These are phyloP conservation scores for Cercospora brassicicola DNA, from an alignment of 2,329 filamentous ascomycete species.

Conservation along the genomic window DNA sequence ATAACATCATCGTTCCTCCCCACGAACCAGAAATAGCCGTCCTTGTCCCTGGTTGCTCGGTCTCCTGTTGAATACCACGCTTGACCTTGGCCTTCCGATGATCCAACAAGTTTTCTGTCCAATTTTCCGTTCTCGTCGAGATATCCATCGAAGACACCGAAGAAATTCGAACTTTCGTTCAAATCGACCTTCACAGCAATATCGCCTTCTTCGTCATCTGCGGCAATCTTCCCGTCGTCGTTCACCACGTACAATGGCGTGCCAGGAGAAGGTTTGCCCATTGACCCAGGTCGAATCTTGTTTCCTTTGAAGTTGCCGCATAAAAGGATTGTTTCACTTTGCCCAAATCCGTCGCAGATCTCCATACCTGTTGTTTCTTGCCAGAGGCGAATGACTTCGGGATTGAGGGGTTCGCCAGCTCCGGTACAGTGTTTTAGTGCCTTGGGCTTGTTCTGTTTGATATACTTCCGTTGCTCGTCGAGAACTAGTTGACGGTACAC, in stretches of 20 bases:
- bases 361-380: constrained; percentile 40
- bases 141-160: constrained; percentile 36
- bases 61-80: constrained; percentile 44
- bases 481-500: constrained; percentile 46
- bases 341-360: constrained; percentile 46
- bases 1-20: constrained; percentile 83
- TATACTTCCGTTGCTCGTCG: constrained; percentile 36
- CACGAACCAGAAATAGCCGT: constrained; percentile 99
- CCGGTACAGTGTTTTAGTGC: constrained; percentile 42
- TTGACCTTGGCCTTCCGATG: background rate
- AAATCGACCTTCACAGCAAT: constrained; percentile 38
- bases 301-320: constrained; percentile 44
- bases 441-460: constrained; percentile 33
- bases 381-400: constrained; percentile 43
- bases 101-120: constrained; percentile 24
- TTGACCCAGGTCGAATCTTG: constrained; percentile 42
- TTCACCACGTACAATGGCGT: constrained; percentile 42
- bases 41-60: constrained; percentile 88
- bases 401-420: constrained; percentile 45
- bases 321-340: constrained; percentile 45
- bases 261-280: constrained; percentile 44
- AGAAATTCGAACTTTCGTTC: constrained; percentile 26
- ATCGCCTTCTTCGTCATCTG: constrained; percentile 40
- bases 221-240: constrained; percentile 34
- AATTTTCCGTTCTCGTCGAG: constrained; percentile 31